Percentiles rank a stretch among this genome's conserved stretches.
These are phyloP conservation scores for Syzygium oleosum DNA, from an alignment of 345 rosid species.

Conservation along the genomic window DNA sequence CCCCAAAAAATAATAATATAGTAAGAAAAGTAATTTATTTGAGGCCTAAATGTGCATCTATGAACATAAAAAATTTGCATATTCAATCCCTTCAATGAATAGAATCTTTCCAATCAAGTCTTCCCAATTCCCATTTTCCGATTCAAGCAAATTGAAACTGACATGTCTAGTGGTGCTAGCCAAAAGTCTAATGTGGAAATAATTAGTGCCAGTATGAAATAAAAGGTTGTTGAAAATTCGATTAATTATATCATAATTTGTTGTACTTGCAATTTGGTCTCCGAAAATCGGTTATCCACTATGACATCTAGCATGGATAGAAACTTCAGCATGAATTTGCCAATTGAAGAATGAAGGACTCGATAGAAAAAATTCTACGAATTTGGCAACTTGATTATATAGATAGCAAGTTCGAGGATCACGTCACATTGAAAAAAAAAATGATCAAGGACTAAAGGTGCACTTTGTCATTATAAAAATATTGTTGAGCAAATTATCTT, in stretches of 20 bases:
- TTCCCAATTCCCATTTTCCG: background rate
- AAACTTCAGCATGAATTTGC: background rate
- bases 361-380: background rate
- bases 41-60: background rate
- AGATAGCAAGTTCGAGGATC: background rate
- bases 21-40: background rate
- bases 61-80: background rate
- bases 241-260: background rate
- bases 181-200: background rate
- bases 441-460: background rate
- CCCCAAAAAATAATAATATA: too few relatives aligned
- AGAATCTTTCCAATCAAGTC: background rate
- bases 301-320: too few relatives aligned
- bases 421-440: background rate
- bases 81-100: background rate
- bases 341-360: background rate
- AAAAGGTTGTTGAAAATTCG: background rate
- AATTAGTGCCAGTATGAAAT: background rate
- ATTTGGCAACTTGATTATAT: background rate
- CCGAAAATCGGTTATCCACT: background rate
- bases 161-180: background rate
- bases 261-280: background rate
- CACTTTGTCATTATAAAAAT: background rate
- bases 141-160: background rate
- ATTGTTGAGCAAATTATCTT: background rate